Evolutionary conservation across 2,329 filamentous ascomycete species (phyloP).

Genomic region (Daldinia sp.): DNA sequence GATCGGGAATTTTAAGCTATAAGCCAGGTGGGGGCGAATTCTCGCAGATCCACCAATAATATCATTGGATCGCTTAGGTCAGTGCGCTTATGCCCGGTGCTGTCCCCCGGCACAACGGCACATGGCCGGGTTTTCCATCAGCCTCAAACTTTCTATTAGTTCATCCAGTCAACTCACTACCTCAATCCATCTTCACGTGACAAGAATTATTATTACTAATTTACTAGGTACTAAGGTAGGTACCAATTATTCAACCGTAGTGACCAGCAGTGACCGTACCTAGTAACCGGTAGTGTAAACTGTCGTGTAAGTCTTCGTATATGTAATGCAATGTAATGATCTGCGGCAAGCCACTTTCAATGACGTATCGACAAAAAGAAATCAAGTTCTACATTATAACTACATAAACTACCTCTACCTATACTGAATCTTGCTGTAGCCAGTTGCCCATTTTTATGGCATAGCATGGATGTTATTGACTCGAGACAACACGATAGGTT

Average conservation of each 20-base stretch:
- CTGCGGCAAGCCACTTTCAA: not conserved
- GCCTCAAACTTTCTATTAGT: constrained; percentile 28
- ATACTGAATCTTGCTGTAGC: not conserved
- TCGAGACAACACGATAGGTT: not conserved
- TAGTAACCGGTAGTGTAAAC: not conserved
- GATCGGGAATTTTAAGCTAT: constrained; percentile 27
- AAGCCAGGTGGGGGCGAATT: constrained; percentile 12
- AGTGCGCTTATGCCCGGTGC: not conserved
- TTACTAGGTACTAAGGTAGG: too few species aligned
- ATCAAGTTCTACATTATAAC: not conserved
- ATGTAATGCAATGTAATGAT: not conserved
- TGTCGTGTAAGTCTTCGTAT: constrained; percentile 1
- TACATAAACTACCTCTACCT: too few species aligned
- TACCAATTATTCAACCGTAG: not conserved
- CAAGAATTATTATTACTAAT: not conserved
- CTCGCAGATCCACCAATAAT: not conserved
- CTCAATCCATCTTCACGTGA: constrained; percentile 25
- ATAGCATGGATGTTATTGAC: not conserved
- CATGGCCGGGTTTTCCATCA: constrained; percentile 19
- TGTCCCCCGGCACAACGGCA: not conserved
- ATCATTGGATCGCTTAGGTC: not conserved
- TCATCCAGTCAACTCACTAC: not conserved
- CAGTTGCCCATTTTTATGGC: not conserved
- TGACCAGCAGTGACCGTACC: too few species aligned
- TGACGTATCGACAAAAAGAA: not conserved